These are phyloP conservation scores for Nepenthes alata DNA, from an alignment of 179 eudicot genomes.

Conservation along the genomic window DNA sequence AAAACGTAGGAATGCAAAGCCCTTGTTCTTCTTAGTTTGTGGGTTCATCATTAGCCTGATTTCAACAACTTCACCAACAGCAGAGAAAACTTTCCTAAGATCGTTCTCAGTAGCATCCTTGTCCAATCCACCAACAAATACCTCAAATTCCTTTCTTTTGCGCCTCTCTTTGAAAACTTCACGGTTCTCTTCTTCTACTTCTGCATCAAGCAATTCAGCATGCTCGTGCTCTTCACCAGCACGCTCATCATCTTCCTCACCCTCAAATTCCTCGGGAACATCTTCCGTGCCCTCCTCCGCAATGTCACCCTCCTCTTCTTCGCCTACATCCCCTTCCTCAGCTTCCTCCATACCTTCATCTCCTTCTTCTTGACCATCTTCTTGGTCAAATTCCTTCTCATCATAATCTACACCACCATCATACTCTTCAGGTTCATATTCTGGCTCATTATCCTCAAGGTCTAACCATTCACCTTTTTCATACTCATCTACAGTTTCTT, in stretches of 20 bases:
- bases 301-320: constrained; percentile 56
- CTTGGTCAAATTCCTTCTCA: constrained; percentile 69
- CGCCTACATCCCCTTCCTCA: constrained; percentile 54
- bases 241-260: constrained; percentile 53
- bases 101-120: constrained; percentile 95
- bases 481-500: constrained; percentile 66
- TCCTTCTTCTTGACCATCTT: constrained; percentile 61
- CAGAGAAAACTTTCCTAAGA: constrained; percentile 70
- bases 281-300: constrained; percentile 54
- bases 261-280: constrained; percentile 60
- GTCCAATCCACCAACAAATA: constrained; percentile 97
- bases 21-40: constrained; percentile 92
- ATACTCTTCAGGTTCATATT: constrained; percentile 82
- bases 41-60: constrained; percentile 85
- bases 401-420: constrained; percentile 57
- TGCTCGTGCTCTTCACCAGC: constrained; percentile 38
- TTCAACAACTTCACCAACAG: constrained; percentile 77
- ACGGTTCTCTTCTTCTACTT: constrained; percentile 76
- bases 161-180: constrained; percentile 79
- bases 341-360: constrained; percentile 53
- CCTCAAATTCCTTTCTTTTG: constrained; percentile 84
- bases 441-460: constrained; percentile 93
- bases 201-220: constrained; percentile 40
- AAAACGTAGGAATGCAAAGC: constrained; percentile 94
- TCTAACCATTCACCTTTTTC: constrained; percentile 83